A percentile compares a stretch with the other conserved stretches of the same genome.
phyloP scores from a whole-genome alignment of 208 protist species.

The Pavlovales sp. region DNA sequence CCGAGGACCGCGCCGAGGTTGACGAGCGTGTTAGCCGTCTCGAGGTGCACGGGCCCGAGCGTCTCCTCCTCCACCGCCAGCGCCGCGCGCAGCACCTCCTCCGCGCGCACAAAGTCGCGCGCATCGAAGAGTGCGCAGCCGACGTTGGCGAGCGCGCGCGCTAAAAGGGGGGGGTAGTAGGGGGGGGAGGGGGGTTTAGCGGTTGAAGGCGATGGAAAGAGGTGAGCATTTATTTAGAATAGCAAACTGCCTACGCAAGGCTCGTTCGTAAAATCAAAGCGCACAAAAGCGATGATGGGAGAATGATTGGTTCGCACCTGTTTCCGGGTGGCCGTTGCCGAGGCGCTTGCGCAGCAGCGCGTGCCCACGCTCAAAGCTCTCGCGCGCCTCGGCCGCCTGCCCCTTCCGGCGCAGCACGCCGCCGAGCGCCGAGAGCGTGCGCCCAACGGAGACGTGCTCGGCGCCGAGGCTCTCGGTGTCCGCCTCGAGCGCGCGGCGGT shows the following conservation, averaged over 20 bases:
- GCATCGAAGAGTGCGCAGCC: neutral
- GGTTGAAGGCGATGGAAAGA: no score
- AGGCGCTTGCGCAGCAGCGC: neutral
- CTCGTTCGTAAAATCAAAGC: no score
- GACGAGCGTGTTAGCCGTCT: neutral
- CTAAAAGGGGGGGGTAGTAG: no score
- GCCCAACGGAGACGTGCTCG: neutral
- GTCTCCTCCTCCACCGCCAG: neutral
- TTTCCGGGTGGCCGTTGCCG: neutral
- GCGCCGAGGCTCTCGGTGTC: neutral
- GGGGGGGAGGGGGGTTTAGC: no score
- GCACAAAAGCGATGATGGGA: no score
- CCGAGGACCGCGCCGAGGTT: neutral
- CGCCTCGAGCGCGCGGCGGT: neutral
- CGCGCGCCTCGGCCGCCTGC: neutral
- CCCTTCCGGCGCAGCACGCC: neutral
- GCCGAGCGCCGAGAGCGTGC: neutral
- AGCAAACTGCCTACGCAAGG: no score
- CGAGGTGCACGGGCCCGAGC: neutral
- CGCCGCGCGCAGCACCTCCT: neutral
- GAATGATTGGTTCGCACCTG: no score
- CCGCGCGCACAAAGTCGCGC: no score
- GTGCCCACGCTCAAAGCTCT: neutral
- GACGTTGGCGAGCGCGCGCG: neutral
- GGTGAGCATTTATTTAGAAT: no score